Evolutionary conservation across 257 asterid species (phyloP).

Genomic region (Ophiorrhiza pumila): DNA sequence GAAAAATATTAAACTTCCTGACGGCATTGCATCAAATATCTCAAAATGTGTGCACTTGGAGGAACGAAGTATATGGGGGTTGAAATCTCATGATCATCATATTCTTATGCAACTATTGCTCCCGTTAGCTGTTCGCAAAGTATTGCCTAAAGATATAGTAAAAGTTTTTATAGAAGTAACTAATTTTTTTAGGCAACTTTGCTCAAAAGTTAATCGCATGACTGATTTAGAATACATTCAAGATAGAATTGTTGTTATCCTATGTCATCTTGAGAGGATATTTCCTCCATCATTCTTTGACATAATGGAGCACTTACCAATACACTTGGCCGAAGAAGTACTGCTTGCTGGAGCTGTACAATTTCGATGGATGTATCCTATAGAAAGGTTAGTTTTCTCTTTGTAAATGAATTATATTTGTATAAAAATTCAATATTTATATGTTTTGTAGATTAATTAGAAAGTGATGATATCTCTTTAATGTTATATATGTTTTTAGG

Average conservation of each 20-base stretch:
- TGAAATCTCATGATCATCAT: not conserved
- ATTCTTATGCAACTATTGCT: not conserved
- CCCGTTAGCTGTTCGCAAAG: not conserved
- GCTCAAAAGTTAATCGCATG: no score
- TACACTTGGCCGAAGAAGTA: not conserved
- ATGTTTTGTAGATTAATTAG: no score
- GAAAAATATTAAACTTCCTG: not conserved
- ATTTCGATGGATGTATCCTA: not conserved
- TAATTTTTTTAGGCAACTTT: not conserved
- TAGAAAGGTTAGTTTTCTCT: not conserved
- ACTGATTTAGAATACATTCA: no score
- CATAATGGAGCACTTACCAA: slow-evolving; percentile 3
- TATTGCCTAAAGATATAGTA: not conserved
- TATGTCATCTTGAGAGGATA: not conserved
- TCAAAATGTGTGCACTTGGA: not conserved
- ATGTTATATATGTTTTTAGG: no score
- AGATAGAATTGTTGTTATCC: not conserved
- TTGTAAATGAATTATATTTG: not conserved
- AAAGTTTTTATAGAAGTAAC: not conserved
- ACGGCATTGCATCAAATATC: not conserved
- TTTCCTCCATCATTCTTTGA: slow-evolving; percentile 1
- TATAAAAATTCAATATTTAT: no score
- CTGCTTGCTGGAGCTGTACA: not conserved
- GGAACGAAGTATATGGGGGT: not conserved
- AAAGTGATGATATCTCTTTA: no score